Conservation (phyloP, 306 rosid genomes). For the Ormosia semicastrata region DNA sequence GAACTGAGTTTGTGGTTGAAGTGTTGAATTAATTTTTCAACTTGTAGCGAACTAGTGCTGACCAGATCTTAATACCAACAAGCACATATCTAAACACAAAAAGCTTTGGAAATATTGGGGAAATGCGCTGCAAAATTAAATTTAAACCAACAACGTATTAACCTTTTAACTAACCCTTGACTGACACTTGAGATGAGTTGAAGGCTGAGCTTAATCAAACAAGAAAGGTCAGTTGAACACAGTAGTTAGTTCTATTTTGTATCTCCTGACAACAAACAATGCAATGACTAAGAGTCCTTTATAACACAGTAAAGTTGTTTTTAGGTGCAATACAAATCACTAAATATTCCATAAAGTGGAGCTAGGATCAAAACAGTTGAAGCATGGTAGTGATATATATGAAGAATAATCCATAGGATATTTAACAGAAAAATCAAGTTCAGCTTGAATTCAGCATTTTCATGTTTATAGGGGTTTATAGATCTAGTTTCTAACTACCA, state of each 20-base stretch:
- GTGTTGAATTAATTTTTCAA: neutral
- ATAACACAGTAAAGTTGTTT: neutral
- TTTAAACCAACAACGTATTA: neutral
- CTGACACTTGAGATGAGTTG: neutral
- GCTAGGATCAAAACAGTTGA: neutral
- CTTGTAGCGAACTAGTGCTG: neutral
- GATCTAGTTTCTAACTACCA: neutral
- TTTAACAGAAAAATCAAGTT: neutral
- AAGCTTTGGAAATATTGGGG: neutral
- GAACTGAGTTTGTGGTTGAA: neutral
- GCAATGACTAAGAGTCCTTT: neutral
- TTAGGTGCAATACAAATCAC: neutral
- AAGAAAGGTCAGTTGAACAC: neutral
- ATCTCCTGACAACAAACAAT: neutral
- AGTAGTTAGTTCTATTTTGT: neutral
- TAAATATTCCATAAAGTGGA: neutral
- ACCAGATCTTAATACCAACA: conserved; percentile 10
- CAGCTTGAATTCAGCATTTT: neutral
- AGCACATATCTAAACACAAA: neutral
- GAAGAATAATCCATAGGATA: neutral
- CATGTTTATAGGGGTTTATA: neutral
- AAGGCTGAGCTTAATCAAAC: neutral
- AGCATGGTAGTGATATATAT: neutral
- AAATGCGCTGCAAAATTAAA: neutral
- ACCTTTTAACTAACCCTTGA: neutral